Conservation (phyloP, 176 grass and related monocot species). For the Tuctoria greenei region DNA sequence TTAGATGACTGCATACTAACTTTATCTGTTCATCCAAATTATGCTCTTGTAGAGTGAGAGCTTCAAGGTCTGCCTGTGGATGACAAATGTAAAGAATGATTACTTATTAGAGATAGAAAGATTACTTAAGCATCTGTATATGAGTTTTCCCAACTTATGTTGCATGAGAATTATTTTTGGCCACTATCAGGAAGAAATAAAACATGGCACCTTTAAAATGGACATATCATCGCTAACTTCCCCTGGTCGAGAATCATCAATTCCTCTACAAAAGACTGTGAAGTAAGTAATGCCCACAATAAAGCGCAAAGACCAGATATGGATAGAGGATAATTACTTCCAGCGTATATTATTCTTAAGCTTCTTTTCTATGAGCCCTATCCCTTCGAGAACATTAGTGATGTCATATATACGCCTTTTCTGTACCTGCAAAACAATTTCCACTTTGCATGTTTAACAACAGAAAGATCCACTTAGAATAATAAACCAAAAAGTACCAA, state of each 20-base stretch:
- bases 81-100: slow-evolving; percentile 1
- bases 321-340: slow-evolving; percentile 63
- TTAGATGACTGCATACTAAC: slow-evolving; percentile 40
- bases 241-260: slow-evolving; percentile 62
- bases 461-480: neutral
- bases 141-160: neutral
- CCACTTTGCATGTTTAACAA: slow-evolving; percentile 13
- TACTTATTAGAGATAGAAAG: neutral
- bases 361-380: slow-evolving; percentile 94
- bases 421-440: slow-evolving; percentile 61
- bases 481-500: slow-evolving; percentile 32
- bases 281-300: slow-evolving; percentile 30
- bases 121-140: slow-evolving; percentile 22
- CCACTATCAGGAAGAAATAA: neutral
- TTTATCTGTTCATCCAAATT: slow-evolving; percentile 72
- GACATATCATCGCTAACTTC: slow-evolving; percentile 70
- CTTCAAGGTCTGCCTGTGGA: slow-evolving; percentile 72
- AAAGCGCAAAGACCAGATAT: slow-evolving; percentile 18
- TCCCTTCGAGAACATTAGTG: slow-evolving; percentile 96
- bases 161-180: neutral
- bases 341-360: slow-evolving; percentile 83
- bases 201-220: slow-evolving; percentile 47
- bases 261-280: slow-evolving; percentile 47
- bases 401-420: slow-evolving; percentile 97
- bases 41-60: slow-evolving; percentile 62